A percentile compares a stretch with the other conserved stretches of the same genome.
Conservation (phyloP, 345 rosid genomes). For the Ailanthus altissimus region DNA sequence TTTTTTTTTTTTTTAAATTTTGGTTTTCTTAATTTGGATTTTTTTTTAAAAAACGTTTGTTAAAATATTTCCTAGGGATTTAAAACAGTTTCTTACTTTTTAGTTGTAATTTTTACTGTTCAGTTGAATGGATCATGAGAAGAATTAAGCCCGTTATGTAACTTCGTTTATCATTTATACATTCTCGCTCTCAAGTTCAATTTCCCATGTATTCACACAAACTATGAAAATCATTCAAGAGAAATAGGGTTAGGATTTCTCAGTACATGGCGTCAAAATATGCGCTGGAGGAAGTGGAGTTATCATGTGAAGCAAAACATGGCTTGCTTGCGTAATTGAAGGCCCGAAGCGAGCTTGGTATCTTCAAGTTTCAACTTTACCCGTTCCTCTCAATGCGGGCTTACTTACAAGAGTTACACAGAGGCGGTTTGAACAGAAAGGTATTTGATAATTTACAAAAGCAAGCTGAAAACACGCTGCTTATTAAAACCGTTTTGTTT, state of each 20-base stretch:
- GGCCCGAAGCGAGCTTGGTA: not conserved
- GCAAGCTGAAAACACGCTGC: not conserved
- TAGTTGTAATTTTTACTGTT: constrained; percentile 25
- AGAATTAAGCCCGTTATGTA: not conserved
- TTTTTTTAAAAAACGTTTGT: no score
- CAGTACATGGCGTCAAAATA: not conserved
- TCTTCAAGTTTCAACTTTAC: not conserved
- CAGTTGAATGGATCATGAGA: constrained; percentile 19
- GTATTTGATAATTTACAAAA: not conserved
- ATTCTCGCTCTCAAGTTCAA: not conserved
- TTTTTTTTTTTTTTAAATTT: not conserved
- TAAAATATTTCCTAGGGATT: constrained; percentile 1
- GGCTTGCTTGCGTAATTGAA: constrained; percentile 5
- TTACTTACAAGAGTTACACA: no score
- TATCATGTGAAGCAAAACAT: not conserved
- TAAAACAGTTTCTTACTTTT: constrained; percentile 16
- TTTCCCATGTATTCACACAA: not conserved
- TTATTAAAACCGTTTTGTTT: not conserved
- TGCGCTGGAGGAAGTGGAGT: not conserved
- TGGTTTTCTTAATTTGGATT: not conserved
- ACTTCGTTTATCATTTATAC: not conserved
- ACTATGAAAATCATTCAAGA: not conserved
- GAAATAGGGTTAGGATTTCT: not conserved
- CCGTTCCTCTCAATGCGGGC: not conserved
- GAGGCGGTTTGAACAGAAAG: not conserved